Evolutionary conservation across 768 basidiomycete genomes (phyloP).

Genomic region (Steccherinum ochraceum): DNA sequence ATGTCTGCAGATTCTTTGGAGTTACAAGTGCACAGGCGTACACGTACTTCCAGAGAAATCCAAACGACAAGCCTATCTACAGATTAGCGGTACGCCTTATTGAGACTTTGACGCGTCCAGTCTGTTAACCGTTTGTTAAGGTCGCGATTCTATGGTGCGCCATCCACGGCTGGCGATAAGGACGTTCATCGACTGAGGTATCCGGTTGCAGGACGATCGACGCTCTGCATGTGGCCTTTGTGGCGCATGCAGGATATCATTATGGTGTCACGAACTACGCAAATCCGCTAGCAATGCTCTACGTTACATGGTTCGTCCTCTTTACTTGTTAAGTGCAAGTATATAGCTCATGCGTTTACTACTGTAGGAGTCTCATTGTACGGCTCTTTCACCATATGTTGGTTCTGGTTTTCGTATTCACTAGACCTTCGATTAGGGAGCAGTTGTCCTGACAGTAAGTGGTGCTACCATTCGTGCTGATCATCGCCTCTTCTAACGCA

Average conservation of each 20-base stretch:
- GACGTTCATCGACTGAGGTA: neutral
- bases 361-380: constrained; percentile 19
- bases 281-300: constrained; percentile 11
- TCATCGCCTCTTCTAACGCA: neutral
- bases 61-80: neutral
- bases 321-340: no score
- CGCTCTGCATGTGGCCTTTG: constrained; percentile 12
- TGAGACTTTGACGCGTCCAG: neutral
- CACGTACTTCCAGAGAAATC: constrained; percentile 7
- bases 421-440: no score
- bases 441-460: constrained; percentile 13
- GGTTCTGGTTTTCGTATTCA: no score
- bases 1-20: constrained; percentile 15
- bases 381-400: no score
- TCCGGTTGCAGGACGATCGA: constrained; percentile 15
- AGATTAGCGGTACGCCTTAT: neutral
- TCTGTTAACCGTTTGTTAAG: neutral
- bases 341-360: no score
- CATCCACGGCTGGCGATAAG: neutral
- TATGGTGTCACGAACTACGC: constrained; percentile 19
- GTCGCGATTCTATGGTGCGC: constrained; percentile 1
- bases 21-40: constrained; percentile 15
- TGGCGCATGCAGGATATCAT: constrained; percentile 17
- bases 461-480: no score
- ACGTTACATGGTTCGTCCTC: constrained; percentile 14